phyloP scores from a whole-genome alignment of 2,329 filamentous ascomycete genomes.

The Ophiocordyceps camponoti-saundersi region DNA sequence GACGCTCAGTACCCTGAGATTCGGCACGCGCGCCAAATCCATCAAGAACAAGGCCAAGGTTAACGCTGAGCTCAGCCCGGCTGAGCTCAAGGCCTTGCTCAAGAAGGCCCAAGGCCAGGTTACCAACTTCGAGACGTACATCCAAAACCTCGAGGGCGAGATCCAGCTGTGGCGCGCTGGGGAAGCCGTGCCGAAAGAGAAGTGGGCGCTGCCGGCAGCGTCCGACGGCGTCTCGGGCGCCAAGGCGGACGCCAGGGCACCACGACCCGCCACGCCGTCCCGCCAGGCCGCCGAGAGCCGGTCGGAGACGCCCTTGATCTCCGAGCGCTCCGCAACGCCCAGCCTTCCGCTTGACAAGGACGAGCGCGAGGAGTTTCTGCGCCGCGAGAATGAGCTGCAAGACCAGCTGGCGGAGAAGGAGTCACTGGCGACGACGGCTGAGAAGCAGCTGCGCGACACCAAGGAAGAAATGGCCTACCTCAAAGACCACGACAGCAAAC shows the following conservation, averaged over 20 bases:
- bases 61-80: constrained; percentile 91
- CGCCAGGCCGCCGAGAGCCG: constrained; percentile 38
- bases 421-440: constrained; percentile 57
- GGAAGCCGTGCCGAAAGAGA: constrained; percentile 75
- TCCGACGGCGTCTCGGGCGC: constrained; percentile 23
- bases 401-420: constrained; percentile 93
- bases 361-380: constrained; percentile 87
- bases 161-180: constrained; percentile 76
- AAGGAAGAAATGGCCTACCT: constrained; percentile 75
- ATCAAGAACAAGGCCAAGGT: constrained; percentile 99
- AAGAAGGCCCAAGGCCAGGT: constrained; percentile 85
- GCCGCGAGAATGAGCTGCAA: constrained; percentile 90
- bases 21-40: constrained; percentile 90
- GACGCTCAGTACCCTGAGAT: constrained; percentile 79
- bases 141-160: constrained; percentile 68
- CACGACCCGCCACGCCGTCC: constrained; percentile 35
- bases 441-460: constrained; percentile 65
- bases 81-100: constrained; percentile 83
- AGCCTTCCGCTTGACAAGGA: constrained; percentile 85
- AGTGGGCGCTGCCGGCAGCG: constrained; percentile 57
- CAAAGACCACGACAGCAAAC: constrained; percentile 71
- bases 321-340: constrained; percentile 75
- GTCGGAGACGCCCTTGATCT: constrained; percentile 45
- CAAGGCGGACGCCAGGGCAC: constrained; percentile 24
- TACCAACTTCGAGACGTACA: constrained; percentile 75